A percentile compares a stretch with the other conserved stretches of the same genome.
These are phyloP conservation scores for Phylloporus arenicola DNA, from an alignment of 768 basidiomycete genomes.

Conservation along the genomic window DNA sequence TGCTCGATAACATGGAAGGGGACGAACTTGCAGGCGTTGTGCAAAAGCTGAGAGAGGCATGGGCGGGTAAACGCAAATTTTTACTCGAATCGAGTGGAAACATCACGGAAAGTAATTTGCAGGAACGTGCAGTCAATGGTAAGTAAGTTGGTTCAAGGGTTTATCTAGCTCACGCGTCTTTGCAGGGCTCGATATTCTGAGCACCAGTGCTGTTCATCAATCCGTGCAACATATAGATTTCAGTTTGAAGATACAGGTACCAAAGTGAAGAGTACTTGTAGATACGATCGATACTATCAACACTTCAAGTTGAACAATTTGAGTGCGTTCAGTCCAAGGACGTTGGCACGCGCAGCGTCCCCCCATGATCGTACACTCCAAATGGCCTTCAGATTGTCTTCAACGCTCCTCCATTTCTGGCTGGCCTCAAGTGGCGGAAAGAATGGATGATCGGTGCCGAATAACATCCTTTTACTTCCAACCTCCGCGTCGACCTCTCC, in stretches of 20 bases:
- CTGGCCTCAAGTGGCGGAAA: conserved; percentile 71
- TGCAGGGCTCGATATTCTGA: conserved; percentile 89
- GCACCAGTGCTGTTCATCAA: conserved; percentile 87
- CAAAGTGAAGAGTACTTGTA: conserved; percentile 32
- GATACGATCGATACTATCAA: conserved; percentile 13
- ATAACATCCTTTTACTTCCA: conserved; percentile 62
- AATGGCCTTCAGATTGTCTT: conserved; percentile 81
- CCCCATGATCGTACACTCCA: conserved; percentile 33
- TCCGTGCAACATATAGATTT: conserved; percentile 94
- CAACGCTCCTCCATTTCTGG: conserved; percentile 79
- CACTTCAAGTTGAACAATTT: conserved; percentile 53
- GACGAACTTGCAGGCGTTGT: conserved; percentile 64
- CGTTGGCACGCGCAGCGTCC: conserved; percentile 55
- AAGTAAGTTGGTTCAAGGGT: conserved; percentile 14
- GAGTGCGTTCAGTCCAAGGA: conserved; percentile 70
- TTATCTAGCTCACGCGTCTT: conserved; percentile 2
- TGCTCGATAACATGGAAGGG: conserved; percentile 93
- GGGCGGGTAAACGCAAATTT: conserved; percentile 78
- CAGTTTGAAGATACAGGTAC: conserved; percentile 88
- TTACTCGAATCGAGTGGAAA: conserved; percentile 92
- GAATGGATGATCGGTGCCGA: conserved; percentile 89
- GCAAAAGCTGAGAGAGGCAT: conserved; percentile 66
- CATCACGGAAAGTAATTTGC: conserved; percentile 84
- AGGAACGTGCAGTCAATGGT: conserved; percentile 80
- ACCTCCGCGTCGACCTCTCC: conserved; percentile 27